Conservation (phyloP, 2,329 filamentous ascomycete genomes). For the Tolypocladium pustulatum region DNA sequence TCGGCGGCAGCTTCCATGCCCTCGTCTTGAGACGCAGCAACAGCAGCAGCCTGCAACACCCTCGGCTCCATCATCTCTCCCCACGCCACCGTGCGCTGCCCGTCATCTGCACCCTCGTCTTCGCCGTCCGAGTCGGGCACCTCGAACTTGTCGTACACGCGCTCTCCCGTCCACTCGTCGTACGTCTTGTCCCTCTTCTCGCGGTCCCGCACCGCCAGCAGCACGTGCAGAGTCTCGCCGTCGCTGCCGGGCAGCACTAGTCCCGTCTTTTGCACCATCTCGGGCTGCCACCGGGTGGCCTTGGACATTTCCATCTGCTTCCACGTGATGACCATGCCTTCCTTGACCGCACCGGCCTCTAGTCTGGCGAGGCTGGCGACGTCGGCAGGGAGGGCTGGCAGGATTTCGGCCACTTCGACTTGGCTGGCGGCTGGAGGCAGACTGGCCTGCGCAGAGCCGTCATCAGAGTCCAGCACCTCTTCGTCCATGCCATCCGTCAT, state of each 20-base stretch:
- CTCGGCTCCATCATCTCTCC: constrained; percentile 57
- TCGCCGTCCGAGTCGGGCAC: constrained; percentile 54
- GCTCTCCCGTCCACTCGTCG: constrained; percentile 57
- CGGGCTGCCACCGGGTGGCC: constrained; percentile 56
- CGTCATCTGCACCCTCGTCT: constrained; percentile 48
- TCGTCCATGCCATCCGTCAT: not conserved
- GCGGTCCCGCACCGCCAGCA: constrained; percentile 60
- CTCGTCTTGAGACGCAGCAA: constrained; percentile 1
- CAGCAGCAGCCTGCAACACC: constrained; percentile 37
- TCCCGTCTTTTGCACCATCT: constrained; percentile 54
- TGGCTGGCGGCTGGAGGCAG: not conserved
- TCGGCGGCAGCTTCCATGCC: not conserved
- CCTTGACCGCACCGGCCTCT: constrained; percentile 31
- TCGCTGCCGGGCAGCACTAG: constrained; percentile 47
- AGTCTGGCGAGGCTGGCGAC: constrained; percentile 41
- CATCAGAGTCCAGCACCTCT: not conserved
- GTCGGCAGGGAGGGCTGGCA: constrained; percentile 52
- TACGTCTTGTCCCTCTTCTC: constrained; percentile 46
- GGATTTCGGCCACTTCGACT: constrained; percentile 36
- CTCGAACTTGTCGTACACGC: constrained; percentile 71
- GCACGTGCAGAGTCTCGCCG: constrained; percentile 43
- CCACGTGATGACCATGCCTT: constrained; percentile 60
- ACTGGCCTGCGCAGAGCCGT: not conserved
- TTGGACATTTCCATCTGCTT: constrained; percentile 52
- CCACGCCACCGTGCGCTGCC: constrained; percentile 49